Conservation (phyloP, 1,284 basidiomycete species). For the Ganoderma sp. region DNA sequence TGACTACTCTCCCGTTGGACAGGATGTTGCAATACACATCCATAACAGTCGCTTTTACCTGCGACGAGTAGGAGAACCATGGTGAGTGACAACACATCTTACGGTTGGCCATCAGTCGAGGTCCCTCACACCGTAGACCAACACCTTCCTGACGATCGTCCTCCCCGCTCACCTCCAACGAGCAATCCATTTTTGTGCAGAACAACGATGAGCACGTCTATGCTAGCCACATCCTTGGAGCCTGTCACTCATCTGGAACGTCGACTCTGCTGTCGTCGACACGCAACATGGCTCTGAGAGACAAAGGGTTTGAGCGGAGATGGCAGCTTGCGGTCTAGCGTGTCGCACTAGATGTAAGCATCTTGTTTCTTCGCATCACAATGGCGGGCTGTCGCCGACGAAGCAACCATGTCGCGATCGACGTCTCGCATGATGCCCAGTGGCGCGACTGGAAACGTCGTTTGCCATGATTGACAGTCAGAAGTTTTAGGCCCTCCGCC, state of each 20-base stretch:
- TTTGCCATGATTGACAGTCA: constrained; percentile 72
- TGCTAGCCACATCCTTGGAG: constrained; percentile 43
- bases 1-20: too few species aligned
- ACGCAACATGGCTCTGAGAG: constrained; percentile 89
- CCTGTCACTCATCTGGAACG: constrained; percentile 37
- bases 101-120: too few species aligned
- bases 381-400: too few species aligned
- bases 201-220: too few species aligned
- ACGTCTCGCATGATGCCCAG: constrained; percentile 72
- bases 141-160: too few species aligned
- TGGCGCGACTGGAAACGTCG: constrained; percentile 80
- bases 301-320: constrained; percentile 85
- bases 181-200: too few species aligned
- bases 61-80: too few species aligned
- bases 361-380: background rate
- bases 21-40: too few species aligned
- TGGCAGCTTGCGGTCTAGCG: constrained; percentile 49
- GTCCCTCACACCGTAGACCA: too few species aligned
- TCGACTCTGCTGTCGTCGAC: constrained; percentile 47
- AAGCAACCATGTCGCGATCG: background rate
- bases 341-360: constrained; percentile 60
- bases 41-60: too few species aligned
- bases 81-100: too few species aligned
- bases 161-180: too few species aligned
- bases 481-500: constrained; percentile 63